phyloP scores from a whole-genome alignment of 2,329 filamentous ascomycete species.

The Calonectria pteridis region DNA sequence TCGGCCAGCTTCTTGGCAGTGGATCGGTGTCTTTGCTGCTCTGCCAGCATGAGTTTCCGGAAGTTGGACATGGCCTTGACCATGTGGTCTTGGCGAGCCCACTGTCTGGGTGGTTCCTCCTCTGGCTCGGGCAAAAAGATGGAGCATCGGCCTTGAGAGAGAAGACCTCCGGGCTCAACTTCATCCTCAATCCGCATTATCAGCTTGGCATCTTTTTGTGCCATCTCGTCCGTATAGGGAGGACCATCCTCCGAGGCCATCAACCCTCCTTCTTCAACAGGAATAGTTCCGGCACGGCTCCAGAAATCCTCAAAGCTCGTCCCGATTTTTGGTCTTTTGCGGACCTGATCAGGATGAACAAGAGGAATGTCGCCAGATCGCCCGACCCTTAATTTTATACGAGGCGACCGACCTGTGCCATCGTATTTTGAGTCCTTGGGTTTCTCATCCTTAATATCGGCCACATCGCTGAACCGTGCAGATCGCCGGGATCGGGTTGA shows the following conservation, averaged over 20 bases:
- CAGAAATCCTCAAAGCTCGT: constrained; percentile 71
- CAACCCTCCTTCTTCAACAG: constrained; percentile 71
- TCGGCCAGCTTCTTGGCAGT: constrained; percentile 84
- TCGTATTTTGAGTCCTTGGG: constrained; percentile 34
- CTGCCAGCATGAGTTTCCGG: constrained; percentile 81
- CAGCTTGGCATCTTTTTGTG: constrained; percentile 75
- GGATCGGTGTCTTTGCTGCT: constrained; percentile 82
- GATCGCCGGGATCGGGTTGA: constrained; percentile 59
- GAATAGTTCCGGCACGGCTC: constrained; percentile 60
- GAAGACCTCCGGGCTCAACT: constrained; percentile 78
- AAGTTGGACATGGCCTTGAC: constrained; percentile 84
- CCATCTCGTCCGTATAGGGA: constrained; percentile 71
- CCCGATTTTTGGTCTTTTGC: constrained; percentile 65
- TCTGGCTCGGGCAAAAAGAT: constrained; percentile 78
- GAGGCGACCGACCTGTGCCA: constrained; percentile 51
- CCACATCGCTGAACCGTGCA: constrained; percentile 53
- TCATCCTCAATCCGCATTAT: constrained; percentile 79
- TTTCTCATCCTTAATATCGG: constrained; percentile 31
- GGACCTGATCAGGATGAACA: constrained; percentile 70
- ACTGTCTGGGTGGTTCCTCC: constrained; percentile 82
- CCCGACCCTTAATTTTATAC: constrained; percentile 63
- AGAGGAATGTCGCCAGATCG: constrained; percentile 62
- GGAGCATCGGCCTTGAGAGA: constrained; percentile 78
- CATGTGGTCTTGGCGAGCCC: constrained; percentile 89
- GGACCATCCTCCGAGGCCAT: constrained; percentile 67